A percentile compares a stretch with the other conserved stretches of the same genome.
Evolutionary conservation across 805 yeast species (phyloP).

Genomic region (Sugiyamaella valdiviana): DNA sequence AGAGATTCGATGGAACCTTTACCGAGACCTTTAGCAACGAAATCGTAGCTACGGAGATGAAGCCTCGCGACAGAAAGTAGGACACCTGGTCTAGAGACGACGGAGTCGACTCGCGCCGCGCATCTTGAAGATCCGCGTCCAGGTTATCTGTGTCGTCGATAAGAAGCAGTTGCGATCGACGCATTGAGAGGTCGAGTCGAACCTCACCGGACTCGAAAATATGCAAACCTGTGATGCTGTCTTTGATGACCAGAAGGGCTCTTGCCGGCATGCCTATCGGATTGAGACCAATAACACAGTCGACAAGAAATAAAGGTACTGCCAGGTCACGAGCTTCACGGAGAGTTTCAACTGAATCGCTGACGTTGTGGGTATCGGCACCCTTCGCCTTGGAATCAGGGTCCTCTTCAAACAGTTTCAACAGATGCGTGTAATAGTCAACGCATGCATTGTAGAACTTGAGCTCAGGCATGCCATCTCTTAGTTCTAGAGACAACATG

Average conservation of each 20-base stretch:
- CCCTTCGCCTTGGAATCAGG: slow-evolving; percentile 13
- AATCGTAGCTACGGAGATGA: slow-evolving; percentile 43
- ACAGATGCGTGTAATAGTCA: slow-evolving; percentile 58
- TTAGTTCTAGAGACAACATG: slow-evolving; percentile 36
- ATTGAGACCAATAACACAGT: slow-evolving; percentile 53
- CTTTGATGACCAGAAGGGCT: slow-evolving; percentile 44
- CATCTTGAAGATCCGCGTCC: slow-evolving; percentile 1
- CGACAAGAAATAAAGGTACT: slow-evolving; percentile 34
- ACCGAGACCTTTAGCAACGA: slow-evolving; percentile 25
- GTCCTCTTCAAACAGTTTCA: slow-evolving; percentile 37
- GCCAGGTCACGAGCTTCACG: slow-evolving; percentile 10
- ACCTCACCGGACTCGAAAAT: slow-evolving; percentile 33
- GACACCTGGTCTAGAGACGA: background rate
- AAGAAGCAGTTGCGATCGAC: slow-evolving; percentile 46
- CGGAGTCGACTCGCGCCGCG: slow-evolving; percentile 24
- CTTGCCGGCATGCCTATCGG: slow-evolving; percentile 59
- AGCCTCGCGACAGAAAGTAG: slow-evolving; percentile 45
- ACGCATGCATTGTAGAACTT: slow-evolving; percentile 43
- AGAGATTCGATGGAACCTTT: background rate
- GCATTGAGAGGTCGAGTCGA: slow-evolving; percentile 41
- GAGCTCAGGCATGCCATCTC: slow-evolving; percentile 36
- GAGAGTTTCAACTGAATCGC: slow-evolving; percentile 15
- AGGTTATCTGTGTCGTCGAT: slow-evolving; percentile 54
- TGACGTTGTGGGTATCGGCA: slow-evolving; percentile 11
- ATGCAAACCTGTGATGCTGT: slow-evolving; percentile 49